Evolutionary conservation across 148 eudicot species (phyloP).

Genomic region (Pharnaceum exiguum): DNA sequence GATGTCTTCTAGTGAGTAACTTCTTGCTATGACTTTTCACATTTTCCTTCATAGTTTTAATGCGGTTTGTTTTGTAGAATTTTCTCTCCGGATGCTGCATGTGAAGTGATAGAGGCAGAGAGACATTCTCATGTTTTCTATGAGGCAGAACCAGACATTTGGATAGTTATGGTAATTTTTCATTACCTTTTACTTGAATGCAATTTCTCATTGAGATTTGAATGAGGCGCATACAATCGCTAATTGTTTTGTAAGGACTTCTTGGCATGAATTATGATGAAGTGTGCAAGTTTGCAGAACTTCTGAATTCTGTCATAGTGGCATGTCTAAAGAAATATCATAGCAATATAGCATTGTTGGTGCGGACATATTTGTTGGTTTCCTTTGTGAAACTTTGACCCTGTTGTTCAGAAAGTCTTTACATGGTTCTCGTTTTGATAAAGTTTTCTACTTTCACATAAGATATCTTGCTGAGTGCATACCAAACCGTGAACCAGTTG

Average conservation of each 20-base stretch:
- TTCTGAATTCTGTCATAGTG: too few relatives aligned
- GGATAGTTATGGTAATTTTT: conserved; percentile 94
- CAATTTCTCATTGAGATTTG: background rate
- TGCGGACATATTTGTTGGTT: too few relatives aligned
- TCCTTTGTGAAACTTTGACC: too few relatives aligned
- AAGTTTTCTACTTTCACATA: too few relatives aligned
- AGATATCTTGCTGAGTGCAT: too few relatives aligned
- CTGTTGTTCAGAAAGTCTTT: too few relatives aligned
- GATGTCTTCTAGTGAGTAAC: background rate
- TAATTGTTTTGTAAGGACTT: background rate
- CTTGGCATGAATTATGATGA: too few relatives aligned
- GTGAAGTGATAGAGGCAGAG: conserved; percentile 97
- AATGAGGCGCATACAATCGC: background rate
- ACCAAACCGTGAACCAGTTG: too few relatives aligned
- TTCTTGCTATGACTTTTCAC: background rate
- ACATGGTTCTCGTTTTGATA: too few relatives aligned
- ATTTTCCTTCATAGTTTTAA: background rate
- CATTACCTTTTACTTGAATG: background rate
- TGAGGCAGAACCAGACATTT: conserved; percentile 92
- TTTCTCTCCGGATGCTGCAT: conserved; percentile 94
- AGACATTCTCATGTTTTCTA: conserved; percentile 88
- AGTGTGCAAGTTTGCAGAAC: too few relatives aligned
- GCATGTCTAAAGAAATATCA: too few relatives aligned
- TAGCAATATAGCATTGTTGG: too few relatives aligned
- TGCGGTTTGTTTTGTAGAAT: conserved; percentile 45